Conservation (phyloP, 768 basidiomycete species). For the Serendipita sp. region DNA sequence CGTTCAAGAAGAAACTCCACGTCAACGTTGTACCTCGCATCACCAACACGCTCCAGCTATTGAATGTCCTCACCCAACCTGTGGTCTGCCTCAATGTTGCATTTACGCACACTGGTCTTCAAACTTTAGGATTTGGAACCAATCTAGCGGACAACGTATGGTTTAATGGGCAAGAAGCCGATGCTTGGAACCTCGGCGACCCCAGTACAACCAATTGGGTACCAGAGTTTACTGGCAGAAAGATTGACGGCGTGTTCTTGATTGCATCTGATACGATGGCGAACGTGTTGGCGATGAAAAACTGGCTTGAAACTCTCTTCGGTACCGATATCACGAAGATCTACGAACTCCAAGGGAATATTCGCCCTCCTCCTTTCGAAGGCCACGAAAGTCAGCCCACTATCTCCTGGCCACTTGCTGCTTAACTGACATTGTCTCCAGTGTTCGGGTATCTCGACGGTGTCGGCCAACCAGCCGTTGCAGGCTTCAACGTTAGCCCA, state of each 20-base stretch:
- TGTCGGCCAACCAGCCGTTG: slow-evolving; percentile 6
- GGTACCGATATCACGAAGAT: slow-evolving; percentile 1
- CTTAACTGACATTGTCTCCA: not conserved
- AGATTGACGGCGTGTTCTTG: slow-evolving; percentile 36
- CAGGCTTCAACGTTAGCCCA: not conserved
- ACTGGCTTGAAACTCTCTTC: not conserved
- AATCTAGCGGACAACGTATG: slow-evolving; percentile 14
- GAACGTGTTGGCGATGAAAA: slow-evolving; percentile 19
- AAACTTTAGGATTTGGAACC: slow-evolving; percentile 14
- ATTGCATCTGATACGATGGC: slow-evolving; percentile 31
- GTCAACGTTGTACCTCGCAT: not conserved
- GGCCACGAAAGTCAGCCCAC: slow-evolving; percentile 7
- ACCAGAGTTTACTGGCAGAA: slow-evolving; percentile 14
- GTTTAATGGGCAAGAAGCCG: slow-evolving; percentile 13
- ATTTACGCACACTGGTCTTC: slow-evolving; percentile 14
- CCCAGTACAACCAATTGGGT: slow-evolving; percentile 12
- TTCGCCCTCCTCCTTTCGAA: not conserved
- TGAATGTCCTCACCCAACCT: slow-evolving; percentile 11
- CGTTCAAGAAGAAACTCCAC: slow-evolving; percentile 14
- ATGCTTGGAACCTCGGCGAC: slow-evolving; percentile 15
- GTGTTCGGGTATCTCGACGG: slow-evolving; percentile 10
- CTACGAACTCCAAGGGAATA: slow-evolving; percentile 3
- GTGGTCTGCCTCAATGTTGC: slow-evolving; percentile 15
- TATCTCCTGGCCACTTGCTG: not conserved
- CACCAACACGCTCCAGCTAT: slow-evolving; percentile 5